These are phyloP conservation scores for Cytidiella melzeri DNA, from an alignment of 768 basidiomycete species.

Conservation along the genomic window DNA sequence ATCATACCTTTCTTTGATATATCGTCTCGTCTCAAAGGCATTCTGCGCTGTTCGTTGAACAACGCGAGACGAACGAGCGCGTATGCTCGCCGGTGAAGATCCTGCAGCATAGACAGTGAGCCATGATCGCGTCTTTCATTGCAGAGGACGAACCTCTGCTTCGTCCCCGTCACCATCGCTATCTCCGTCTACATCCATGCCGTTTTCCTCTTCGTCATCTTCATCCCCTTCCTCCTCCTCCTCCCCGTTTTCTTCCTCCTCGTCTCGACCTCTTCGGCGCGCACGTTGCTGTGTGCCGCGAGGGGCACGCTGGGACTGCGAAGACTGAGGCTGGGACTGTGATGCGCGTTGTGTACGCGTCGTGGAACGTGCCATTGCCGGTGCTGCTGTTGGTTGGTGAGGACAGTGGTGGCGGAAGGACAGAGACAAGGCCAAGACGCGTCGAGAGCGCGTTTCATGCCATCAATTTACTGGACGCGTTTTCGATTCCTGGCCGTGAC, in stretches of 20 bases:
- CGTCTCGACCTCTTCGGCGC: slow-evolving; percentile 11
- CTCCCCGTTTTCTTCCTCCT: slow-evolving; percentile 29
- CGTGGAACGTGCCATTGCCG: slow-evolving; percentile 28
- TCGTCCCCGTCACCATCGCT: slow-evolving; percentile 16
- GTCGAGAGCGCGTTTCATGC: too few species aligned
- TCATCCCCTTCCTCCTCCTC: slow-evolving; percentile 28
- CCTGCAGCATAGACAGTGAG: slow-evolving; percentile 33
- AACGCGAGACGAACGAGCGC: slow-evolving; percentile 77
- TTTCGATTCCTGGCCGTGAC: too few species aligned
- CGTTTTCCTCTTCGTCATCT: slow-evolving; percentile 32
- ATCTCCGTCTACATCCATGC: slow-evolving; percentile 29
- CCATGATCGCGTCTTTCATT: neutral
- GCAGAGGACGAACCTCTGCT: neutral
- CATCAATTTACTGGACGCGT: too few species aligned
- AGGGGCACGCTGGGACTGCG: slow-evolving; percentile 21
- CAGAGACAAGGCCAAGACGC: too few species aligned
- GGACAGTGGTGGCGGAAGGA: neutral
- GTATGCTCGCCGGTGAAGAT: slow-evolving; percentile 56
- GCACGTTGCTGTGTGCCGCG: slow-evolving; percentile 21
- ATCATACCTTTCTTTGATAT: slow-evolving; percentile 73
- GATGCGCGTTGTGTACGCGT: slow-evolving; percentile 35
- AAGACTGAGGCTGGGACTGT: slow-evolving; percentile 37
- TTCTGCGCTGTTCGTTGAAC: slow-evolving; percentile 69
- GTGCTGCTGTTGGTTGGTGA: too few species aligned
- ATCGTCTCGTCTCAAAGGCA: slow-evolving; percentile 70